Conservation (phyloP, 2,329 filamentous ascomycete species). For the Aspergillus pseudoglaucus region DNA sequence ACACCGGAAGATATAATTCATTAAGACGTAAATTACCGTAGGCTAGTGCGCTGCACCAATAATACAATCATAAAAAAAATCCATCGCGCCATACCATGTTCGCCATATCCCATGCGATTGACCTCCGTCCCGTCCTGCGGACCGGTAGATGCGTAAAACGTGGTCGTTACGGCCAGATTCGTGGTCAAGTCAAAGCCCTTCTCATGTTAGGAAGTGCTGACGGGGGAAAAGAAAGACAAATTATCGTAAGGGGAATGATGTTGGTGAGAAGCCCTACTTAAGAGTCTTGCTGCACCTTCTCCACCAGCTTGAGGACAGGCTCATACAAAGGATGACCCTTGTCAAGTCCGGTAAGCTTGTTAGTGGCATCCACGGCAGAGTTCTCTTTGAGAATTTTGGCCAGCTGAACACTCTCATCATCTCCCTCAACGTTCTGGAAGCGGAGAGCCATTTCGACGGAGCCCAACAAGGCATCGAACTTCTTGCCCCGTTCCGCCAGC, state of each 20-base stretch:
- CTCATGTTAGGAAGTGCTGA: slow-evolving; percentile 11
- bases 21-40: slow-evolving; percentile 28
- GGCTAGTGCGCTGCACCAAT: slow-evolving; percentile 12
- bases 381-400: slow-evolving; percentile 76
- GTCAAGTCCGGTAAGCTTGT: slow-evolving; percentile 75
- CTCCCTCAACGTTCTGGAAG: slow-evolving; percentile 89
- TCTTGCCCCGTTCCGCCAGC: slow-evolving; percentile 72
- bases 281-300: slow-evolving; percentile 63
- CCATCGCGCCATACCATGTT: slow-evolving; percentile 24
- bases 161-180: slow-evolving; percentile 16
- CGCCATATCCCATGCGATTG: slow-evolving; percentile 26
- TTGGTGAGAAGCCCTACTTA: slow-evolving; percentile 23
- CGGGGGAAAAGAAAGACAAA: background rate
- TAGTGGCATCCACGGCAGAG: slow-evolving; percentile 66
- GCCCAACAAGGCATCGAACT: slow-evolving; percentile 66
- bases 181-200: slow-evolving; percentile 23
- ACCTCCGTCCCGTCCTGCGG: slow-evolving; percentile 22
- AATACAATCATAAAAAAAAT: slow-evolving; percentile 15
- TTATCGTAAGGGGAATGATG: background rate
- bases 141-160: slow-evolving; percentile 9
- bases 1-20: background rate
- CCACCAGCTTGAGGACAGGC: slow-evolving; percentile 68
- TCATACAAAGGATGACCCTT: slow-evolving; percentile 69
- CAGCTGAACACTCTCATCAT: slow-evolving; percentile 81
- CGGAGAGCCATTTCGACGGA: slow-evolving; percentile 87